Conservation (phyloP, 164 flowering plant species). For the Umbellularia californica region DNA sequence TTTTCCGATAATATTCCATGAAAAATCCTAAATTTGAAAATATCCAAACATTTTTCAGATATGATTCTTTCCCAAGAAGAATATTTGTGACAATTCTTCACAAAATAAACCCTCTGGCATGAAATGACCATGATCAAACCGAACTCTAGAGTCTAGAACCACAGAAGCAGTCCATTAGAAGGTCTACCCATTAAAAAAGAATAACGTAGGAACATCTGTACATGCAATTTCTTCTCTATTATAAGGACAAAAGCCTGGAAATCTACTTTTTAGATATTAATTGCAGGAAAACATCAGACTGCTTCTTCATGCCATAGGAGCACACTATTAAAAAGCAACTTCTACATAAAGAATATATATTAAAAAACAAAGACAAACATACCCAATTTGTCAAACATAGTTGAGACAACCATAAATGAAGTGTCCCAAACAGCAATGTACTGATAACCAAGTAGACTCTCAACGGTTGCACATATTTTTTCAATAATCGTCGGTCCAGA, state of each 20-base stretch:
- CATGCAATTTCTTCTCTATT: neutral
- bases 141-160: too few species aligned
- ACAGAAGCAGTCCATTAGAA: too few species aligned
- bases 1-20: too few species aligned
- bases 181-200: too few species aligned
- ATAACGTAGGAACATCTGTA: too few species aligned
- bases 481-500: conserved; percentile 73
- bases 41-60: too few species aligned
- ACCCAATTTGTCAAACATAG: conserved; percentile 92
- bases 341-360: conserved; percentile 24
- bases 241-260: neutral
- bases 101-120: too few species aligned
- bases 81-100: too few species aligned
- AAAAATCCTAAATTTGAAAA: too few species aligned
- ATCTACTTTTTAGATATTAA: neutral
- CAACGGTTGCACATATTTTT: conserved; percentile 73
- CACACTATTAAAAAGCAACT: neutral
- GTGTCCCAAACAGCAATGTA: conserved; percentile 73
- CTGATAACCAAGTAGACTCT: conserved; percentile 74
- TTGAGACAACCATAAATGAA: conserved; percentile 68
- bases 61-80: too few species aligned
- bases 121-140: too few species aligned
- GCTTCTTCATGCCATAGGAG: neutral
- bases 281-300: neutral
- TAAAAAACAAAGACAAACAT: conserved; percentile 9